Evolutionary conservation across 805 yeast species (phyloP).

Genomic region (Wickerhamiella azymoides): DNA sequence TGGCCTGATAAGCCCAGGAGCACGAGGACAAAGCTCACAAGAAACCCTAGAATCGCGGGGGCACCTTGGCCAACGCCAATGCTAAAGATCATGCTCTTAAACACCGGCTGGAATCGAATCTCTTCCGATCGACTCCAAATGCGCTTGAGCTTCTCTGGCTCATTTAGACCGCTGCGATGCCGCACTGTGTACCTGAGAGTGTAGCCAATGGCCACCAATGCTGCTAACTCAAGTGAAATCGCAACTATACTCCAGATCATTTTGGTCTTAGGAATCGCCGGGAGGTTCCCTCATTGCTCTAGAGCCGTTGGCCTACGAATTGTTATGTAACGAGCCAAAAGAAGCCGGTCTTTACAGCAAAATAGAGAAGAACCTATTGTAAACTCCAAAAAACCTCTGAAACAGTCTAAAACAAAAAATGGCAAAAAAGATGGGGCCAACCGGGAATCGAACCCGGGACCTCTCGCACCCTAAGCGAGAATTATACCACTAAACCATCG

Average conservation of each 20-base stretch:
- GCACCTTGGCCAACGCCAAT: conserved; percentile 19
- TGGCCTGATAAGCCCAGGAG: conserved; percentile 5
- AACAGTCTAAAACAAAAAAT: not conserved
- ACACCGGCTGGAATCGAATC: conserved; percentile 21
- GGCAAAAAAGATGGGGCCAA: conserved; percentile 7
- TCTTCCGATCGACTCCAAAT: conserved; percentile 22
- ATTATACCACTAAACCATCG: conserved; percentile 12
- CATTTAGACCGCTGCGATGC: conserved; percentile 20
- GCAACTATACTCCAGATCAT: not conserved
- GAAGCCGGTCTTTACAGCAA: too few relatives aligned
- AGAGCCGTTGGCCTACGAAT: too few relatives aligned
- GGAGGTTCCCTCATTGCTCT: too few relatives aligned
- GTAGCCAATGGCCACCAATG: conserved; percentile 14
- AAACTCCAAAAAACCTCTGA: not conserved
- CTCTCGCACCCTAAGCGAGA: conserved; percentile 13
- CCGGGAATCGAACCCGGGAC: conserved; percentile 12
- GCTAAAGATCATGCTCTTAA: conserved; percentile 17
- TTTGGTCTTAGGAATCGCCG: too few relatives aligned
- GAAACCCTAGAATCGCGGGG: conserved; percentile 15
- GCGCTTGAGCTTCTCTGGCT: conserved; percentile 21
- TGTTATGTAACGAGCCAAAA: too few relatives aligned
- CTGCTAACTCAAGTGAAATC: conserved; percentile 11
- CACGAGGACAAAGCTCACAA: not conserved
- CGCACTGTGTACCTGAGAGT: conserved; percentile 17
- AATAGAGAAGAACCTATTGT: too few relatives aligned